Evolutionary conservation across 495 filamentous ascomycete species (phyloP).

Genomic region (Trichocladium antarcticum): DNA sequence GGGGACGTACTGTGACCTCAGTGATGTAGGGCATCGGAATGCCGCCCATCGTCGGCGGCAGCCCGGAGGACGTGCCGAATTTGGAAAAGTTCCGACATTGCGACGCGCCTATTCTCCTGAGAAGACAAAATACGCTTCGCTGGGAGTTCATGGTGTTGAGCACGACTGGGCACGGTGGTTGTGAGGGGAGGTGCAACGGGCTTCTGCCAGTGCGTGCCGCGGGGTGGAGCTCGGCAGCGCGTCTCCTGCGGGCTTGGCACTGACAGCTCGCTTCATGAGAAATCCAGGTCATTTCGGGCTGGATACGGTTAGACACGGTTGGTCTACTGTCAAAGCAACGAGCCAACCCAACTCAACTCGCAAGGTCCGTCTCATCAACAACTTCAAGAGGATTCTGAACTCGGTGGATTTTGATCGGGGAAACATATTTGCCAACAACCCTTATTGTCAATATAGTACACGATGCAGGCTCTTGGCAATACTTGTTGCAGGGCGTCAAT

Average conservation of each 20-base stretch:
- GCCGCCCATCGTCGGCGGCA: conserved; percentile 37
- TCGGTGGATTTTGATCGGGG: no score
- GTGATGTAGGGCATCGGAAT: conserved; percentile 66
- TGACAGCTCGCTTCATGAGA: neutral
- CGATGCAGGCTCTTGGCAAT: neutral
- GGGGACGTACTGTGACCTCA: conserved; percentile 61
- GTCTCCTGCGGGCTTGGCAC: no score
- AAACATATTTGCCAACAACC: no score
- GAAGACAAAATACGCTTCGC: conserved; percentile 25
- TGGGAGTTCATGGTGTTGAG: conserved; percentile 24
- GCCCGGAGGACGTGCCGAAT: conserved; percentile 22
- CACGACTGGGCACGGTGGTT: neutral
- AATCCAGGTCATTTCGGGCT: no score
- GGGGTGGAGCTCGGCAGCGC: neutral
- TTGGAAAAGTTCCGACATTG: conserved; percentile 33
- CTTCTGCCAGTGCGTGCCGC: neutral
- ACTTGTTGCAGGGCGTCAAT: neutral
- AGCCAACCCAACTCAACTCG: neutral
- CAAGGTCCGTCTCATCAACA: no score
- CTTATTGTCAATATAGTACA: no score
- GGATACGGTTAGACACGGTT: neutral
- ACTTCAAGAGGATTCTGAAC: no score
- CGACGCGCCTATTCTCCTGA: conserved; percentile 18
- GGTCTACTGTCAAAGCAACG: neutral
- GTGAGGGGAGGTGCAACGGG: no score